Conservation (phyloP, 805 yeast species). For the Lipomyces sp. region DNA sequence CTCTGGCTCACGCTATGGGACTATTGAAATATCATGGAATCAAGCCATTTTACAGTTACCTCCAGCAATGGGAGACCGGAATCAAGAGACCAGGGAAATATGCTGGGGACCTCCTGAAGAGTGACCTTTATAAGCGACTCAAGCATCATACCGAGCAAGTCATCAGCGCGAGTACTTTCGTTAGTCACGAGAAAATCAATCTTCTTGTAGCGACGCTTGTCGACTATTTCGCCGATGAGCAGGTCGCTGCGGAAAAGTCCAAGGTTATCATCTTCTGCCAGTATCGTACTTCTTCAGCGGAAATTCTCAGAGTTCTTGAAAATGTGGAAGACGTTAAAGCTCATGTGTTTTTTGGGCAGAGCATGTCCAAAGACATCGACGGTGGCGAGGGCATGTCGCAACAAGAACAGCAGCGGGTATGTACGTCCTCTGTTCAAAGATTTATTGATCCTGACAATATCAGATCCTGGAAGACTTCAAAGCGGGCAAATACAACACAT, state of each 20-base stretch:
- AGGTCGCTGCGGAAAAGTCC: slow-evolving; percentile 52
- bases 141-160: slow-evolving; percentile 53
- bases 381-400: slow-evolving; percentile 92
- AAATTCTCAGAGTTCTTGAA: slow-evolving; percentile 67
- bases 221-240: slow-evolving; percentile 41
- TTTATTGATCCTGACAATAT: neutral
- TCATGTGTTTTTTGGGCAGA: slow-evolving; percentile 91
- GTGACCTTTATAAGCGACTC: slow-evolving; percentile 38
- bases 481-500: slow-evolving; percentile 69
- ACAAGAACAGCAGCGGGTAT: slow-evolving; percentile 75
- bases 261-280: slow-evolving; percentile 88
- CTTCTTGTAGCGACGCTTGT: slow-evolving; percentile 23
- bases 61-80: slow-evolving; percentile 45
- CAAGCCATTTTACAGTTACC: slow-evolving; percentile 70
- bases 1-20: slow-evolving; percentile 63
- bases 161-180: slow-evolving; percentile 48
- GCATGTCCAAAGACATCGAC: slow-evolving; percentile 49
- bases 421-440: neutral
- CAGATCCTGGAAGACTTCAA: slow-evolving; percentile 66
- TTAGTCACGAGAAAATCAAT: slow-evolving; percentile 69
- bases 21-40: slow-evolving; percentile 79
- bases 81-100: slow-evolving; percentile 23
- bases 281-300: slow-evolving; percentile 86
- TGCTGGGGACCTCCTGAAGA: slow-evolving; percentile 13
- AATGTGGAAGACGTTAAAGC: slow-evolving; percentile 56